A percentile compares a stretch with the other conserved stretches of the same genome.
phyloP scores from a whole-genome alignment of 495 filamentous ascomycete genomes.

The Neurospora sp. region DNA sequence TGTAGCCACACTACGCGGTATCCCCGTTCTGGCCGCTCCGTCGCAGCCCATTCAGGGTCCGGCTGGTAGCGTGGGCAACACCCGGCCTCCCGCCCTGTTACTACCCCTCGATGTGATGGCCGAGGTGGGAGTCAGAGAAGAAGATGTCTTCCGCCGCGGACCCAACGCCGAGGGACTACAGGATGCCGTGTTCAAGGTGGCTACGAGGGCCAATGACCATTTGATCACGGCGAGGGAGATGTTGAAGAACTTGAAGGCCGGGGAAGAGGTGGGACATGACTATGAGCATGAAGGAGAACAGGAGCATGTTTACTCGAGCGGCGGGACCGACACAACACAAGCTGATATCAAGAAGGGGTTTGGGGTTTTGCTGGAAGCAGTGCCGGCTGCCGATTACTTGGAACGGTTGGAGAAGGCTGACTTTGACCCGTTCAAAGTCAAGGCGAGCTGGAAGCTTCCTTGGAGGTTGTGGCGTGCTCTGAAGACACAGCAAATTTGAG shows the following conservation, averaged over 20 bases:
- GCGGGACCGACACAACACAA: slow-evolving; percentile 19
- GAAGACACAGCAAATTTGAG: slow-evolving; percentile 45
- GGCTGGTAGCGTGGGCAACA: slow-evolving; percentile 23
- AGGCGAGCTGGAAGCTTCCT: slow-evolving; percentile 77
- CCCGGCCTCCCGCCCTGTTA: slow-evolving; percentile 36
- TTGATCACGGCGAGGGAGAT: slow-evolving; percentile 88
- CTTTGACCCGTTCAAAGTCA: slow-evolving; percentile 64
- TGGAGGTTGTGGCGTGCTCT: slow-evolving; percentile 73
- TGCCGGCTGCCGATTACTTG: slow-evolving; percentile 72
- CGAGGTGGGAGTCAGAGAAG: slow-evolving; percentile 64
- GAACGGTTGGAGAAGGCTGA: slow-evolving; percentile 63
- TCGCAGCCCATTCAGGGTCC: slow-evolving; percentile 41
- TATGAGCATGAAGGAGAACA: slow-evolving; percentile 78
- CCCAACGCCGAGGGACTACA: slow-evolving; percentile 64
- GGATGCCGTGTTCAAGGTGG: slow-evolving; percentile 85
- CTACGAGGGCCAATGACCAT: slow-evolving; percentile 89
- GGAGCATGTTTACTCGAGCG: slow-evolving; percentile 54
- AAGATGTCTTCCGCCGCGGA: slow-evolving; percentile 77
- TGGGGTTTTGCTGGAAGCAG: slow-evolving; percentile 65
- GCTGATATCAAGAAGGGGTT: slow-evolving; percentile 56
- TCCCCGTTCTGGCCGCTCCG: slow-evolving; percentile 76
- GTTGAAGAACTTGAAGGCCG: slow-evolving; percentile 65
- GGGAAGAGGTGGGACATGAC: slow-evolving; percentile 64
- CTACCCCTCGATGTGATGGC: slow-evolving; percentile 89
- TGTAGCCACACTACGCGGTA: slow-evolving; percentile 65